Conservation (phyloP, 352 stramenopile genomes). For the Globisporangium spinosum region DNA sequence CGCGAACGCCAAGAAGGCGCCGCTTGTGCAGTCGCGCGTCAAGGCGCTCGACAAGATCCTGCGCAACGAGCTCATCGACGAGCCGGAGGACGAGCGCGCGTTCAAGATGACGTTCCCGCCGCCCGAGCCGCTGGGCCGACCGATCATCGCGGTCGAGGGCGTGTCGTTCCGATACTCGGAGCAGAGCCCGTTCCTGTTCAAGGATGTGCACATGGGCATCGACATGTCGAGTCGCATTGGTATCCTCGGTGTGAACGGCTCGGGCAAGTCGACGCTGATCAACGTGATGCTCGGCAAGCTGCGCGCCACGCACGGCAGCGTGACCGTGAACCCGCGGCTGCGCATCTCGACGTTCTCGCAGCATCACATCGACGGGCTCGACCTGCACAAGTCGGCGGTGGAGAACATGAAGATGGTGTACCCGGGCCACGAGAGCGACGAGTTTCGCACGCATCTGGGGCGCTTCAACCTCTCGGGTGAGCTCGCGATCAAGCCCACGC, state of each 20-base stretch:
- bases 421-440: conserved; percentile 72
- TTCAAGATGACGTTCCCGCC: conserved; percentile 95
- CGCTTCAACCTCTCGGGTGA: conserved; percentile 96
- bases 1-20: conserved; percentile 94
- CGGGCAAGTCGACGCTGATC: conserved; percentile 94
- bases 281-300: conserved; percentile 97
- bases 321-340: conserved; percentile 89
- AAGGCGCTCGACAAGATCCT: conserved; percentile 91
- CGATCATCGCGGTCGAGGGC: conserved; percentile 93
- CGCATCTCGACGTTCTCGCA: conserved; percentile 96
- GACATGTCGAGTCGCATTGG: conserved; percentile 93
- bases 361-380: conserved; percentile 94
- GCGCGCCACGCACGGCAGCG: conserved; percentile 74
- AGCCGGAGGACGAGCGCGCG: conserved; percentile 90
- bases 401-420: conserved; percentile 92
- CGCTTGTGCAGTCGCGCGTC: conserved; percentile 95
- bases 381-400: conserved; percentile 88
- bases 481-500: conserved; percentile 93
- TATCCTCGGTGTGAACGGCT: conserved; percentile 91
- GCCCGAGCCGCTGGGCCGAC: conserved; percentile 91
- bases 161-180: conserved; percentile 75
- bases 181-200: conserved; percentile 60
- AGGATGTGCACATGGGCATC: conserved; percentile 96
- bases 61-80: conserved; percentile 87
- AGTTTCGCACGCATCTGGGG: conserved; percentile 93